These are phyloP conservation scores for Penicillium ucsense DNA, from an alignment of 495 filamentous ascomycete genomes.

Conservation along the genomic window DNA sequence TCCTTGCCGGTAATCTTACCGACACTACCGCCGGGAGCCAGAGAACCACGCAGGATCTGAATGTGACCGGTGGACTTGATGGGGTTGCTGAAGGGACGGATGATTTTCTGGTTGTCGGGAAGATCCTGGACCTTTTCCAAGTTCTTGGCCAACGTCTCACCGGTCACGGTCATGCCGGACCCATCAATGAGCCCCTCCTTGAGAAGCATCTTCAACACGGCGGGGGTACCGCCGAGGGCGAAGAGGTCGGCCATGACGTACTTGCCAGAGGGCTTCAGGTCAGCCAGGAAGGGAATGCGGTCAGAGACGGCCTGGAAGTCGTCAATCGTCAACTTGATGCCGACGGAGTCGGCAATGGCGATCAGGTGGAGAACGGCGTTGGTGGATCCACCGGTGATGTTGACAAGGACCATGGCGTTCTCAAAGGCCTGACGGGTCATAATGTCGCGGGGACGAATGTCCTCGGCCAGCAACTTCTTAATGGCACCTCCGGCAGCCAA, in stretches of 20 bases:
- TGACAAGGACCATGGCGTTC: conserved; percentile 92
- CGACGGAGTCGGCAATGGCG: conserved; percentile 90
- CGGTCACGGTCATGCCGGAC: conserved; percentile 83
- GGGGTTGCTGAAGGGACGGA: conserved; percentile 81
- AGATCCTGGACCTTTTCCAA: conserved; percentile 68
- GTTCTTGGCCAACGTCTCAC: conserved; percentile 89
- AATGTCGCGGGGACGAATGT: conserved; percentile 84
- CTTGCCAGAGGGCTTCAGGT: conserved; percentile 94
- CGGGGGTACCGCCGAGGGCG: conserved; percentile 84
- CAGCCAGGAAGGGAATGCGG: conserved; percentile 84
- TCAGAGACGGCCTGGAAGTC: conserved; percentile 96
- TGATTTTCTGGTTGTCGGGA: conserved; percentile 77
- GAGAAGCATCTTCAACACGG: conserved; percentile 84
- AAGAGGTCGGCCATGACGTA: conserved; percentile 91
- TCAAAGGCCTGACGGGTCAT: conserved; percentile 88
- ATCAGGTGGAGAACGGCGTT: conserved; percentile 96
- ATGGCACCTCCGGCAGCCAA: conserved; percentile 75
- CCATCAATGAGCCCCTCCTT: conserved; percentile 85
- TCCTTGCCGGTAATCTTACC: conserved; percentile 99
- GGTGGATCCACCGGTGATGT: conserved; percentile 91
- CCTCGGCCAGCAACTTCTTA: conserved; percentile 73
- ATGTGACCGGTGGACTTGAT: conserved; percentile 95
- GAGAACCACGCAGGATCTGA: conserved; percentile 85
- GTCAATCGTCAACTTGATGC: conserved; percentile 88
- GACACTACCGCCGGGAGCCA: conserved; percentile 85